phyloP scores from a whole-genome alignment of 257 asterid genomes.

The Parsonsia alboflavescens region DNA sequence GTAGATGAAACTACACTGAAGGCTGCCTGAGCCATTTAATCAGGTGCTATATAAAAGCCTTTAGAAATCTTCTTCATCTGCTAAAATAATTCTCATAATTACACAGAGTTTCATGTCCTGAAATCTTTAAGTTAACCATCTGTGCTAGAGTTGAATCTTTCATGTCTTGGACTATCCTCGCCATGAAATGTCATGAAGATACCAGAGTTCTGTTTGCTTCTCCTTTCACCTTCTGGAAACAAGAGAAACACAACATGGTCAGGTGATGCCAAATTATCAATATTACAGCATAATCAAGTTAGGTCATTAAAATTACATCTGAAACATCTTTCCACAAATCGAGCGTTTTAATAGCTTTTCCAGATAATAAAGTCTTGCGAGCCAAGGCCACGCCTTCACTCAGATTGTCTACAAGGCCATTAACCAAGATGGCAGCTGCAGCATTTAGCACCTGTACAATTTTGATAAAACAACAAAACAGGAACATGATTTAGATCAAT shows the following conservation, averaged over 20 bases:
- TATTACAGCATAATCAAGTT: too few relatives aligned
- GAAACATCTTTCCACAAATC: slow-evolving; percentile 63
- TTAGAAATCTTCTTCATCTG: not conserved
- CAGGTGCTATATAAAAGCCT: not conserved
- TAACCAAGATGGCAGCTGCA: slow-evolving; percentile 81
- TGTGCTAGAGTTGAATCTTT: not conserved
- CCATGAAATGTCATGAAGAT: slow-evolving; percentile 12
- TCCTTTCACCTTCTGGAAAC: slow-evolving; percentile 40
- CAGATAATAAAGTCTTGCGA: slow-evolving; percentile 56
- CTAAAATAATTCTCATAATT: not conserved
- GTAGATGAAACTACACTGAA: not conserved
- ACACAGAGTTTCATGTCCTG: not conserved
- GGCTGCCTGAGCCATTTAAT: not conserved
- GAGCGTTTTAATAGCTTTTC: slow-evolving; percentile 72
- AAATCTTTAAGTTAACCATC: not conserved
- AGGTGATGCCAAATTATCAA: not conserved
- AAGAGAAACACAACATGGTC: not conserved
- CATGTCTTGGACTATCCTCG: not conserved
- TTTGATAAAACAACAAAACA: not conserved
- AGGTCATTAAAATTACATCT: slow-evolving; percentile 44
- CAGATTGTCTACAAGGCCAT: slow-evolving; percentile 55
- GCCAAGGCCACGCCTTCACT: slow-evolving; percentile 72
- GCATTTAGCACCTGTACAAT: slow-evolving; percentile 72
- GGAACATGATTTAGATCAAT: not conserved
- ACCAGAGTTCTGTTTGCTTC: slow-evolving; percentile 16